These are phyloP conservation scores for Ascoidea asiatica DNA, from an alignment of 805 yeast genomes.

Conservation along the genomic window DNA sequence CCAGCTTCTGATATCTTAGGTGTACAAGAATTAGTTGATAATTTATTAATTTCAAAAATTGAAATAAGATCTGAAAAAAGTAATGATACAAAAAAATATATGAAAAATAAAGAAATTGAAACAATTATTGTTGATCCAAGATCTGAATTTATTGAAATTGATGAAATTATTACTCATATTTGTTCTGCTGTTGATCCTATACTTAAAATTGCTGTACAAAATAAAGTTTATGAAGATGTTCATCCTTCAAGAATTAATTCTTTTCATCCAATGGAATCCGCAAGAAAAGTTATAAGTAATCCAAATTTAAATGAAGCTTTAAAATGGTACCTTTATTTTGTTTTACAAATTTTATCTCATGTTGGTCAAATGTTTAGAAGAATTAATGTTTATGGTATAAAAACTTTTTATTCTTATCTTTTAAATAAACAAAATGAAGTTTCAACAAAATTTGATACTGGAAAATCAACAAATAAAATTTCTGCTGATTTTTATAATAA, in stretches of 20 bases:
- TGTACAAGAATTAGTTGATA: conserved; percentile 73
- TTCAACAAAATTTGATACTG: conserved; percentile 39
- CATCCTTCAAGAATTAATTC: conserved; percentile 61
- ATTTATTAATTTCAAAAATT: conserved; percentile 57
- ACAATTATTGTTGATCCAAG: conserved; percentile 42
- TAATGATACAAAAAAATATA: conserved; percentile 65
- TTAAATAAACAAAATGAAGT: conserved; percentile 43
- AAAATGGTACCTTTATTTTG: conserved; percentile 59
- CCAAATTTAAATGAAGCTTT: conserved; percentile 49
- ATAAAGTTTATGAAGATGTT: conserved; percentile 46
- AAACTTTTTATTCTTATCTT: conserved; percentile 61
- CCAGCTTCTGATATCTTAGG: conserved; percentile 84
- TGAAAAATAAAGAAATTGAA: conserved; percentile 53
- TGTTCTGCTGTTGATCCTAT: conserved; percentile 58
- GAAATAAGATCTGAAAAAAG: conserved; percentile 82
- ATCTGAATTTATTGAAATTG: conserved; percentile 28
- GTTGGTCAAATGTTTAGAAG: conserved; percentile 62
- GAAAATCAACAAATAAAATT: conserved; percentile 50
- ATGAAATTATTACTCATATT: conserved; percentile 37
- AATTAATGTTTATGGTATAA: conserved; percentile 69
- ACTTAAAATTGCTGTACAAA: conserved; percentile 46
- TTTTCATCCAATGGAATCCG: conserved; percentile 57
- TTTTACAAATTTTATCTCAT: conserved; percentile 47
- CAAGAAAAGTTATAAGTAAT: conserved; percentile 41
- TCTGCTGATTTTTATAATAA: conserved; percentile 51